These are phyloP conservation scores for Candida gorgasii DNA, from an alignment of 805 yeast genomes.

Conservation along the genomic window DNA sequence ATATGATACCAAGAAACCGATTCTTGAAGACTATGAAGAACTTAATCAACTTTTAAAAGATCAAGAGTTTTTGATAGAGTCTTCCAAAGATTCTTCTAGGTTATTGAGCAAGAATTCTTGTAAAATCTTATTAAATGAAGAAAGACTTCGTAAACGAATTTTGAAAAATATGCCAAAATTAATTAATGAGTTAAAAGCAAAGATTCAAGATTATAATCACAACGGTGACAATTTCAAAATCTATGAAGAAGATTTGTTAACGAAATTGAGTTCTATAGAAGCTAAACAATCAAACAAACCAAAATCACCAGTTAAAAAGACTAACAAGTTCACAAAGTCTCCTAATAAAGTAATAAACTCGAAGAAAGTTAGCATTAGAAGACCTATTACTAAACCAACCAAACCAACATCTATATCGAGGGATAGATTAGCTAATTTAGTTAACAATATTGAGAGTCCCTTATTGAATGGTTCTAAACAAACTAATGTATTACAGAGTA, in stretches of 20 bases:
- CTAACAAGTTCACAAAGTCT: background rate
- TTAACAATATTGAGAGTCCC: slow-evolving; percentile 7
- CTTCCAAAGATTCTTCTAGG: slow-evolving; percentile 79
- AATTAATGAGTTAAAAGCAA: slow-evolving; percentile 49
- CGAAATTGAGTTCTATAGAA: slow-evolving; percentile 36
- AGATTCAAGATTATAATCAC: slow-evolving; percentile 50
- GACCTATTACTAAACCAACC: slow-evolving; percentile 2
- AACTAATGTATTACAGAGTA: too few relatives aligned
- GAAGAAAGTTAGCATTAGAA: slow-evolving; percentile 7
- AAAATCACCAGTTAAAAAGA: slow-evolving; percentile 5
- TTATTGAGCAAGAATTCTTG: slow-evolving; percentile 74
- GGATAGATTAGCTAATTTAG: background rate
- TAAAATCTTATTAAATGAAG: slow-evolving; percentile 77
- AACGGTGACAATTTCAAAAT: slow-evolving; percentile 32
- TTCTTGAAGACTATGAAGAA: slow-evolving; percentile 56
- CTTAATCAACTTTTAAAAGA: slow-evolving; percentile 60
- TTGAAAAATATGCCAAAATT: slow-evolving; percentile 68
- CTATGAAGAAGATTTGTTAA: slow-evolving; percentile 51
- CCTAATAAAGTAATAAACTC: slow-evolving; percentile 6
- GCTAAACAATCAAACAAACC: slow-evolving; percentile 16
- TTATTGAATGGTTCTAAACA: background rate
- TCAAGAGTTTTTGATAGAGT: slow-evolving; percentile 60
- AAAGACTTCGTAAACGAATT: slow-evolving; percentile 67
- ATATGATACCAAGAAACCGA: slow-evolving; percentile 50
- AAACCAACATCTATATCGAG: background rate